Evolutionary conservation across 1,284 basidiomycete genomes (phyloP), one percentile per base, ranked within the genome.

Genomic region (Schizopora paradoxa): DNA sequence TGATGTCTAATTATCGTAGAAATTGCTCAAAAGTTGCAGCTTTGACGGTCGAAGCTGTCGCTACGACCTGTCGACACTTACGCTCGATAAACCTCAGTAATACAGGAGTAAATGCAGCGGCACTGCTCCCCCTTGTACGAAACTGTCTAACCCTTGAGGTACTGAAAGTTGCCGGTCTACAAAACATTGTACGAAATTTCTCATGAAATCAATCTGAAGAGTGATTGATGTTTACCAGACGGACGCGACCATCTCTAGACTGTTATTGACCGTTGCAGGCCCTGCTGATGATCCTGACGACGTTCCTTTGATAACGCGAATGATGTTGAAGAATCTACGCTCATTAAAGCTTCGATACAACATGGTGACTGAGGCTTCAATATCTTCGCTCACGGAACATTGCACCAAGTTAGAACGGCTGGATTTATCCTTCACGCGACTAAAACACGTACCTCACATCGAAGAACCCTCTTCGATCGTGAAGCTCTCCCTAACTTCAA

Each of bases 401-500:
- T 81, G 71, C 49, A 77, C 78, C 1, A 68, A 70, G 41, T 52
- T 86, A 18, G 62, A 61, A 28, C 72, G 73, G 10, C 62, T 86
- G 6, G 82, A 86, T 52, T 51, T 81, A 6, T 82, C 82, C 0
- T 86, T 83, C 61, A 86, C 82, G 1, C 58, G 59, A n/a, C 55
- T 82, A 25, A 68, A 64, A 41, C 71, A 67, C 29, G 42, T 54
- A n/a, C 37, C 49, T 4, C 35, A 42, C 26, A 32, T 54, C 39
- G 26, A 26, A 26, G 32, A 28, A 36, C 60, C 67, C 32, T 50
- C 58, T 33, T 38, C 55, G 50, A 32, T 60, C 51, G 73, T 77
- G 51, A 86, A 86, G 55, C 61, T 86, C 8, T 73, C 73, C 0
- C 58, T 86, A 16, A 82, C 78, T 0, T 81, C 80, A 0, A 83